phyloP scores from a whole-genome alignment of 805 yeast species.

The Sugiyamaella americana region DNA sequence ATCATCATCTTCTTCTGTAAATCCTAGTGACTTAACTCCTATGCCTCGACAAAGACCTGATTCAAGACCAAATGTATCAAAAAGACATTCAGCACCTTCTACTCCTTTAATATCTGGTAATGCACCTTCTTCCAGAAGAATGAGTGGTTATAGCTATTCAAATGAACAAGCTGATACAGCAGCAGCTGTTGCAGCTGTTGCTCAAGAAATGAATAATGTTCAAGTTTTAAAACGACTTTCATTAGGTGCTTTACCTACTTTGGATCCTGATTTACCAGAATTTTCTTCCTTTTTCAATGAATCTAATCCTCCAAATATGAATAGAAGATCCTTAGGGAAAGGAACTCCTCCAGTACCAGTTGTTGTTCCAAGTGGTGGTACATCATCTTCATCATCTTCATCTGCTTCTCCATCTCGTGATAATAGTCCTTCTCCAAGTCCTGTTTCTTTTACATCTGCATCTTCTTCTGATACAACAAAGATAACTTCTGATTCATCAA shows the following conservation, averaged over 20 bases:
- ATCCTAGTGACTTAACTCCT: no score
- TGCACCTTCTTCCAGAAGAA: neutral
- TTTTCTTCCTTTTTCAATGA: slow-evolving; percentile 1
- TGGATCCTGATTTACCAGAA: slow-evolving; percentile 37
- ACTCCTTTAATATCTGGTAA: neutral
- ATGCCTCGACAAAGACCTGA: neutral
- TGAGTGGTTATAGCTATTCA: neutral
- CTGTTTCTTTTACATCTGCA: neutral
- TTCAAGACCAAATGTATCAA: neutral
- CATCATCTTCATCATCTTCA: neutral
- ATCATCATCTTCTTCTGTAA: neutral
- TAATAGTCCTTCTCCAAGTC: neutral
- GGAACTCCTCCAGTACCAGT: neutral
- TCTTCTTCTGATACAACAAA: neutral
- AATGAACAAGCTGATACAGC: slow-evolving; percentile 15
- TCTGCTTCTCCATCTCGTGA: slow-evolving; percentile 1
- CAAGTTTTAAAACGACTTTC: slow-evolving; percentile 38
- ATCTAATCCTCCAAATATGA: neutral
- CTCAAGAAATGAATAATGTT: slow-evolving; percentile 37
- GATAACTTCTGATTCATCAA: neutral
- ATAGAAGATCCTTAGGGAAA: neutral
- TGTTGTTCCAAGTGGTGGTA: neutral
- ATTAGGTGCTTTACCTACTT: slow-evolving; percentile 32
- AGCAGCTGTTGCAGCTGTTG: slow-evolving; percentile 32
- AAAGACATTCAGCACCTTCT: slow-evolving; percentile 8